Conservation (phyloP, 306 rosid species). For the Gynostemma pentaphyllum region DNA sequence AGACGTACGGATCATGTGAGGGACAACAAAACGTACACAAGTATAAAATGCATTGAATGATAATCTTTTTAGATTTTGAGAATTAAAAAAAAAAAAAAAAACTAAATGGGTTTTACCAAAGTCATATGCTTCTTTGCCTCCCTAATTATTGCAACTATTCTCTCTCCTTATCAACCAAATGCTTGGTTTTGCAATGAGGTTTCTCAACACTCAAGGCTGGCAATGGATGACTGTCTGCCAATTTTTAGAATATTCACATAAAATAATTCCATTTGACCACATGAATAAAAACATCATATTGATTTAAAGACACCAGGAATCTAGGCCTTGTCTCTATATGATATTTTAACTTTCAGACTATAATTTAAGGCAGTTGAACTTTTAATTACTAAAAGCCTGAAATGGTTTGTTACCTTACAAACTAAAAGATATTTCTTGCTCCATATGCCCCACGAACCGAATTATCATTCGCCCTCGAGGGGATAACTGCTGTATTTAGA, state of each 20-base stretch:
- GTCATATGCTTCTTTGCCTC: not conserved
- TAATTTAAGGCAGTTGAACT: not conserved
- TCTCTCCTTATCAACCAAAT: conserved; percentile 9
- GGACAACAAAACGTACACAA: not conserved
- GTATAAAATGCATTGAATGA: not conserved
- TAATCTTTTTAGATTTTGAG: not conserved
- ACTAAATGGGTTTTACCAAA: not conserved
- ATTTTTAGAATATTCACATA: conserved; percentile 3
- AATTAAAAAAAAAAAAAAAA: not conserved
- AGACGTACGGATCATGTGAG: not conserved
- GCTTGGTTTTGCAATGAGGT: not conserved
- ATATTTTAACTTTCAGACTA: not conserved
- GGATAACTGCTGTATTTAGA: not conserved
- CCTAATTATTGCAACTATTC: not conserved
- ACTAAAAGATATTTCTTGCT: not conserved
- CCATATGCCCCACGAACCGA: too few species aligned
- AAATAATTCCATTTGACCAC: conserved; percentile 11
- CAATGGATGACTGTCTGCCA: conserved; percentile 14
- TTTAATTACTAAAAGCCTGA: not conserved
- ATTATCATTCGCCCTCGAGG: too few species aligned
- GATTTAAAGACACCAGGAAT: not conserved
- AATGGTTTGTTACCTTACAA: not conserved
- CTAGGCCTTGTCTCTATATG: not conserved
- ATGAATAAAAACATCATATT: not conserved
- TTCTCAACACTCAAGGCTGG: conserved; percentile 19